Evolutionary conservation across 2,329 filamentous ascomycete species (phyloP), one percentile per base, ranked within the genome.

Genomic region (Sclerotinia sclerotiorum): DNA sequence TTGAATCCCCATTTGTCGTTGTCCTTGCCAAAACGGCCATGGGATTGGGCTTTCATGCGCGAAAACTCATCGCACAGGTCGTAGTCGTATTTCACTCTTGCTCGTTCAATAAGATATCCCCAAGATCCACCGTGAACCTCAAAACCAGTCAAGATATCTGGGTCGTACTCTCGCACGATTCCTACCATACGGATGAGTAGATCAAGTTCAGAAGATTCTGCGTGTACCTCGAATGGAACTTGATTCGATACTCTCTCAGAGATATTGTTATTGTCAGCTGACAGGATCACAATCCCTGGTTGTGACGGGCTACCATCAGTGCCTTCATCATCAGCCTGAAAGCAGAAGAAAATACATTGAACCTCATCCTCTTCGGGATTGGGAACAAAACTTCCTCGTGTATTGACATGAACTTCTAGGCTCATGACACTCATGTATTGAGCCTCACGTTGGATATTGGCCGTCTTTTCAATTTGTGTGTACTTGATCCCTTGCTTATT

Each of bases 391-490:
- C 87, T 88, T 8, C 88, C 92, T 68, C 94, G 86, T 5, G 91
- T 95, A 74, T 97, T 97, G 70, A 96, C 90, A 77, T 99, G 94
- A 5, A 98, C 81, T 77, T 99, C 95, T 8, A 99, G 80, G 73
- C 93, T 96, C 92, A 99, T 94, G 24, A 90, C 93, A 73, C 92
- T 97, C 95, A 99, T 98, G 78, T 97, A 97, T 73, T 95, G 91
- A 3, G 88, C 88, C 78, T 96, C 92, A 72, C 94, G 91, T 75
- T 92, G 87, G 24, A 96, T 88, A 72, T 88, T 93, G 0, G 89
- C 91, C 1, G 89, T 89, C 72, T 88, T 87, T 70, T 85, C 84
- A 76, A 89, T 91, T 73, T 94, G 93, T 0, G 90, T 93, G 77
- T 91, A 97, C 77, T 94, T 95, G 82, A 94, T 94, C 0, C 90